Conservation (phyloP, 345 rosid genomes). For the Arabis alpina region DNA sequence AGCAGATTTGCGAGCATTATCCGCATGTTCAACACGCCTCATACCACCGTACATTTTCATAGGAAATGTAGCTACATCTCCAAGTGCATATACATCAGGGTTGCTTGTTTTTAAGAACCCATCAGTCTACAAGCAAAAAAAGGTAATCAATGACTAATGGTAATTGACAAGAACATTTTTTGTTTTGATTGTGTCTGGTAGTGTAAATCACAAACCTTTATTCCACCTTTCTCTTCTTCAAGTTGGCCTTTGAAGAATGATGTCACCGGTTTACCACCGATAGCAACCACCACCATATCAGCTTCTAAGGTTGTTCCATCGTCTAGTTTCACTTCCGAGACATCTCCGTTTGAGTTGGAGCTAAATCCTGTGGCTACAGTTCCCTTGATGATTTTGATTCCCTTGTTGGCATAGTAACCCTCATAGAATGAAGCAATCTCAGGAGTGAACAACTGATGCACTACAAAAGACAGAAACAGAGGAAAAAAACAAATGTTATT, state of each 20-base stretch:
- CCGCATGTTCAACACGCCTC: conserved; percentile 85
- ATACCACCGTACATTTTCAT: conserved; percentile 46
- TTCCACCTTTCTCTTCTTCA: conserved; percentile 78
- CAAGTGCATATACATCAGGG: conserved; percentile 62
- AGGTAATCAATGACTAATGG: neutral
- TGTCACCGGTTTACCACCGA: conserved; percentile 62
- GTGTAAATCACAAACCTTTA: conserved; percentile 47
- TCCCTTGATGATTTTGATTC: conserved; percentile 70
- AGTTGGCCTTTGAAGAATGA: conserved; percentile 72
- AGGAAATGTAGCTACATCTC: conserved; percentile 77
- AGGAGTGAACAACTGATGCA: conserved; percentile 81
- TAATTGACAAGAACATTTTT: neutral
- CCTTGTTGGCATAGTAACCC: conserved; percentile 68
- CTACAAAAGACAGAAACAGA: conserved; percentile 34
- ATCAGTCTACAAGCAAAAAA: conserved; percentile 35
- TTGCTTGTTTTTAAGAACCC: conserved; percentile 37
- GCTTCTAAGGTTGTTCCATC: conserved; percentile 86
- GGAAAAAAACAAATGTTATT: neutral
- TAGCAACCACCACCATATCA: conserved; percentile 86
- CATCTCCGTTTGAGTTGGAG: conserved; percentile 28
- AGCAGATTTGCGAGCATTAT: conserved; percentile 88
- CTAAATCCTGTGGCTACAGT: conserved; percentile 71
- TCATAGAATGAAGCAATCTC: conserved; percentile 79
- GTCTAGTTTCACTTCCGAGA: conserved; percentile 74
- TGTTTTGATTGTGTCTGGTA: neutral